Evolutionary conservation across 1,284 basidiomycete genomes (phyloP).

Genomic region (Veloporphyrellus conicus): DNA sequence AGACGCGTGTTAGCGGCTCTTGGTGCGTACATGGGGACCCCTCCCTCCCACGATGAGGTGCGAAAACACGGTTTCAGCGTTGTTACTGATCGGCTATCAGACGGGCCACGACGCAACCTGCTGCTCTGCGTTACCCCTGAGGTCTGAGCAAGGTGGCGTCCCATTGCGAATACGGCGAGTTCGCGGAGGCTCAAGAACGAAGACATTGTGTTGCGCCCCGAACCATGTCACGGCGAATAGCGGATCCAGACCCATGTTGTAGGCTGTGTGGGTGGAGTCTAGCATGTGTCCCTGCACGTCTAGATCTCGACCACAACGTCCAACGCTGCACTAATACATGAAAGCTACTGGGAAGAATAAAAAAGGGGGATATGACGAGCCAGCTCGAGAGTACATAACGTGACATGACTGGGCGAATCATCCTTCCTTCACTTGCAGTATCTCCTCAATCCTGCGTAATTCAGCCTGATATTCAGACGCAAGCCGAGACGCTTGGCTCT

Average conservation of each 20-base stretch:
- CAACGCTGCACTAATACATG: constrained; percentile 1
- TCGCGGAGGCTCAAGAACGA: constrained; percentile 6
- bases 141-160: constrained; percentile 7
- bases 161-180: constrained; percentile 19
- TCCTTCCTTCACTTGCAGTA: constrained; percentile 31
- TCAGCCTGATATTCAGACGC: constrained; percentile 35
- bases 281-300: constrained; percentile 7
- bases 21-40: neutral
- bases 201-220: neutral
- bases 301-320: constrained; percentile 18
- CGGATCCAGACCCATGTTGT: neutral
- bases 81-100: constrained; percentile 29
- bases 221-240: neutral
- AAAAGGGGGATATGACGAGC: constrained; percentile 19
- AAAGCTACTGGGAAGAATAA: constrained; percentile 12
- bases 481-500: constrained; percentile 28
- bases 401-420: constrained; percentile 15
- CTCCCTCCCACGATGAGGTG: neutral
- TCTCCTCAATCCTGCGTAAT: constrained; percentile 34
- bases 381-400: constrained; percentile 30
- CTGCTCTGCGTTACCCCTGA: constrained; percentile 12
- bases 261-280: constrained; percentile 8
- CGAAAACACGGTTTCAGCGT: constrained; percentile 19
- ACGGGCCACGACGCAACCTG: constrained; percentile 29
- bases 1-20: constrained; percentile 16